phyloP scores from a whole-genome alignment of 2,329 filamentous ascomycete species.

The Colletotrichum agaves region DNA sequence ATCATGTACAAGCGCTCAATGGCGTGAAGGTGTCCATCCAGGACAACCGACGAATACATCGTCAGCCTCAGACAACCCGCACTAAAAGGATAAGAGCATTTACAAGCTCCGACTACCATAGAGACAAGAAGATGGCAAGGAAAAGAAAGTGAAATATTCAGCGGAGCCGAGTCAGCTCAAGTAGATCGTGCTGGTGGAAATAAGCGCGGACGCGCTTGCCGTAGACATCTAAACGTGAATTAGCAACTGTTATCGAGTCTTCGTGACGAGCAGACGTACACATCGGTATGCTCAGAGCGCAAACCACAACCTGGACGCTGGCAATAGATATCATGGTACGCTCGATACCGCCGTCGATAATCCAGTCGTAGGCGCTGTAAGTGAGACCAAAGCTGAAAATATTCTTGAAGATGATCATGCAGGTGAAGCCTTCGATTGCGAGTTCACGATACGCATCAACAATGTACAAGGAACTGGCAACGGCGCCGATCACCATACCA shows the following conservation, averaged over 20 bases:
- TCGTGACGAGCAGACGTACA: conserved; percentile 67
- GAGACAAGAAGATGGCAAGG: not conserved
- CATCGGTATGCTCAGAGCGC: conserved; percentile 78
- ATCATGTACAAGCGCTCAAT: not conserved
- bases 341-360: conserved; percentile 71
- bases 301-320: conserved; percentile 82
- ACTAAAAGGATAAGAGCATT: no score
- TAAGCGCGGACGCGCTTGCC: conserved; percentile 82
- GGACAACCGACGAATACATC: not conserved
- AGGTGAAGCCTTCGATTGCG: conserved; percentile 88
- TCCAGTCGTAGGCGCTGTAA: conserved; percentile 86
- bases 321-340: conserved; percentile 75
- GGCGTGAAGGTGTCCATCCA: not conserved
- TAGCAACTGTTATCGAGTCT: not conserved
- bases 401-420: conserved; percentile 93
- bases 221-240: conserved; percentile 69
- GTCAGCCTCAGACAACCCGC: not conserved
- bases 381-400: conserved; percentile 90
- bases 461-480: conserved; percentile 86
- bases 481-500: conserved; percentile 92
- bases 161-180: conserved; percentile 59
- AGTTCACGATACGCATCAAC: conserved; percentile 92
- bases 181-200: conserved; percentile 79
- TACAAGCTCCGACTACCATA: not conserved
- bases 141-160: conserved; percentile 7